Conservation (phyloP, 1,139 yeast genomes). For the Candida anutae region DNA sequence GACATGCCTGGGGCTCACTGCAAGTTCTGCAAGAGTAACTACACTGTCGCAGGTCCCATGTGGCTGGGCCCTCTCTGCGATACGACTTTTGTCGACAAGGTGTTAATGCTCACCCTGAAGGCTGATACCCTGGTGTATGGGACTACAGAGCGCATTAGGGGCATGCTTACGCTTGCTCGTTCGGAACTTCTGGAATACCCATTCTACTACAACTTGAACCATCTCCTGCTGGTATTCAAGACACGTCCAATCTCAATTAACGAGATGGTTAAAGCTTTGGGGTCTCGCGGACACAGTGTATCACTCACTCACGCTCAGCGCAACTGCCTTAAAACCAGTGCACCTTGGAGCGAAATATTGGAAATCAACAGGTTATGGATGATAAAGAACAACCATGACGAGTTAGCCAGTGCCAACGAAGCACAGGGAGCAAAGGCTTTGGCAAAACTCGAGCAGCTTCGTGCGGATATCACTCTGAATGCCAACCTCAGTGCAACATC, state of each 20-base stretch:
- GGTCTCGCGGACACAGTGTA: conserved; percentile 72
- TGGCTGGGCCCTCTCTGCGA: conserved; percentile 81
- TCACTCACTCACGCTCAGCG: conserved; percentile 87
- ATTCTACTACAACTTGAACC: conserved; percentile 77
- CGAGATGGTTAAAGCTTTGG: conserved; percentile 68
- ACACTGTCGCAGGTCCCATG: conserved; percentile 93
- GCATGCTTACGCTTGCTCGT: conserved; percentile 81
- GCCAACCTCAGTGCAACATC: conserved; percentile 31
- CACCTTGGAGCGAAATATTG: conserved; percentile 78
- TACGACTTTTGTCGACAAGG: conserved; percentile 52
- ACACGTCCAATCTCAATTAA: conserved; percentile 79
- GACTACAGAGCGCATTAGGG: conserved; percentile 77
- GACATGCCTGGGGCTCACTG: conserved; percentile 28
- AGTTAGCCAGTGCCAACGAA: conserved; percentile 20
- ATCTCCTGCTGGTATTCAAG: conserved; percentile 65
- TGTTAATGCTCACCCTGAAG: conserved; percentile 47
- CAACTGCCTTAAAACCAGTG: conserved; percentile 81
- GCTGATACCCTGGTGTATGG: conserved; percentile 52
- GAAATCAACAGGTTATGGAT: conserved; percentile 66
- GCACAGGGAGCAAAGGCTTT: conserved; percentile 10
- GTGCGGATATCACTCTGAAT: conserved; percentile 20
- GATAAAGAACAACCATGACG: conserved; percentile 29
- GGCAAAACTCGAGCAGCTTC: conserved; percentile 18
- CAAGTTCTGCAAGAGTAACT: conserved; percentile 57
- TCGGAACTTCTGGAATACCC: conserved; percentile 59